phyloP scores from a whole-genome alignment of 495 filamentous ascomycete species.

The Pseudotulostoma volvatum region DNA sequence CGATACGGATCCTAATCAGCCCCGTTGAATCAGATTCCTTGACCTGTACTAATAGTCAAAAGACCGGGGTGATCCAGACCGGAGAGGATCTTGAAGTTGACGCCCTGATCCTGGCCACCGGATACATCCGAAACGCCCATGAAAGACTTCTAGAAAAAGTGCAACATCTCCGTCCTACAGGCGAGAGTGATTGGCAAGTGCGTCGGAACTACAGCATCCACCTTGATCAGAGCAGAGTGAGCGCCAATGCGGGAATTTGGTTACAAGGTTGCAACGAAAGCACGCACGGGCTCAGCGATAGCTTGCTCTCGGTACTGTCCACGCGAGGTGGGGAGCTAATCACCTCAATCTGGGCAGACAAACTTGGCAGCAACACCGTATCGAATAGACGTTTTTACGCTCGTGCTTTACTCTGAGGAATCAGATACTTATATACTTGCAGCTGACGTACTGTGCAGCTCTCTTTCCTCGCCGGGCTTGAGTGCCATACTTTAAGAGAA shows the following conservation, averaged over 20 bases:
- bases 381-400: no score
- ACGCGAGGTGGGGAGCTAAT: slow-evolving; percentile 65
- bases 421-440: neutral
- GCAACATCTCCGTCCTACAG: slow-evolving; percentile 40
- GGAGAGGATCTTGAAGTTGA: slow-evolving; percentile 55
- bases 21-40: slow-evolving; percentile 12
- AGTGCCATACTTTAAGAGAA: no score
- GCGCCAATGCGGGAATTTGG: slow-evolving; percentile 57
- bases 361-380: slow-evolving; percentile 15
- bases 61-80: slow-evolving; percentile 8
- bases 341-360: slow-evolving; percentile 49
- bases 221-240: slow-evolving; percentile 48
- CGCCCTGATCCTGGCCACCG: slow-evolving; percentile 71
- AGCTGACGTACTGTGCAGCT: neutral
- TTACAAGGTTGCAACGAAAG: slow-evolving; percentile 87
- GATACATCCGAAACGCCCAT: slow-evolving; percentile 67
- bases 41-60: slow-evolving; percentile 13
- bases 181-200: slow-evolving; percentile 20
- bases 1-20: slow-evolving; percentile 24
- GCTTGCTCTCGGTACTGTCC: slow-evolving; percentile 60
- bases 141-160: slow-evolving; percentile 55
- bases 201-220: slow-evolving; percentile 57
- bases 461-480: neutral
- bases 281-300: slow-evolving; percentile 79
- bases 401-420: no score